These are phyloP conservation scores for Citrus hindsii DNA, from an alignment of 345 rosid species.

Conservation along the genomic window DNA sequence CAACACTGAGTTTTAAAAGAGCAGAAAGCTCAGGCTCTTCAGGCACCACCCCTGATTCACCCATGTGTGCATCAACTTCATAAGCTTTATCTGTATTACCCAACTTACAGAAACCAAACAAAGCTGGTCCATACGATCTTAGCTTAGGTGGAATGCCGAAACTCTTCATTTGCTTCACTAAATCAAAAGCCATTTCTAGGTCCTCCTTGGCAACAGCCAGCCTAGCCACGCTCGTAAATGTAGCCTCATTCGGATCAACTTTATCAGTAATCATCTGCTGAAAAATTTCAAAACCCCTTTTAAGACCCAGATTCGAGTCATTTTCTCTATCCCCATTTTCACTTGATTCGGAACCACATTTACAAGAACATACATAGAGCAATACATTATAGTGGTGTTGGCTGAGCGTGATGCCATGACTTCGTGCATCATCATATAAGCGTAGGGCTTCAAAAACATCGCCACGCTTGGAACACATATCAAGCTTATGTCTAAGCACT, in stretches of 20 bases:
- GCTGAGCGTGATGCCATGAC: conserved; percentile 39
- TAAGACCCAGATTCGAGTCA: conserved; percentile 33
- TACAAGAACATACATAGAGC: conserved; percentile 66
- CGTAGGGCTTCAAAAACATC: conserved; percentile 69
- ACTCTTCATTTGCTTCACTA: conserved; percentile 76
- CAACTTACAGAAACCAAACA: conserved; percentile 71
- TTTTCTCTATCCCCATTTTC: conserved; percentile 21
- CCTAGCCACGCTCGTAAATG: conserved; percentile 81
- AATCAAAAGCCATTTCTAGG: conserved; percentile 85
- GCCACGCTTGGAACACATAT: conserved; percentile 63
- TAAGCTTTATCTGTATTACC: conserved; percentile 66
- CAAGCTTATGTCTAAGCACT: conserved; percentile 48
- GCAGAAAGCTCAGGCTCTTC: conserved; percentile 91
- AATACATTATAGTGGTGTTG: conserved; percentile 66
- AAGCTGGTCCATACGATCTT: conserved; percentile 85
- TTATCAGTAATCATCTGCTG: conserved; percentile 65
- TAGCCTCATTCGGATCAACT: conserved; percentile 78
- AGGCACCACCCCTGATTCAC: conserved; percentile 59
- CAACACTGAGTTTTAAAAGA: conserved; percentile 63
- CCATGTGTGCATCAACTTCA: conserved; percentile 84
- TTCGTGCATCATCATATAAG: conserved; percentile 74
- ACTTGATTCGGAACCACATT: conserved; percentile 19
- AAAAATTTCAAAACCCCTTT: conserved; percentile 80
- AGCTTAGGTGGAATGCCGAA: conserved; percentile 65
- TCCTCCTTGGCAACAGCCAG: conserved; percentile 74